Base-by-base conservation (phyloP, 331 rosid species). In the Rhamnella rubrinervis region DNA sequence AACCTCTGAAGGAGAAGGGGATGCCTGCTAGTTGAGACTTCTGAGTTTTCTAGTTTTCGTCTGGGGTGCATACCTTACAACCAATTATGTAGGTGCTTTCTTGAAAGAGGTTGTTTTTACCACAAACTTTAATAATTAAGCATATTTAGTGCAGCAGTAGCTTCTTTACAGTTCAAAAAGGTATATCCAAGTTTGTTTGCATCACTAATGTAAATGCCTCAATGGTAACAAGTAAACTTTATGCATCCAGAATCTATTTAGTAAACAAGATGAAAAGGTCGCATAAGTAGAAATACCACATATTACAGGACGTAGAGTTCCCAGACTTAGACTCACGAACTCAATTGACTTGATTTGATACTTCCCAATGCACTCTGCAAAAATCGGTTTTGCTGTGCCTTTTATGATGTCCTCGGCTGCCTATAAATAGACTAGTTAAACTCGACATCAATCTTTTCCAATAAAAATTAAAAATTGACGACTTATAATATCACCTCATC, bases 301-400 rank as follows among this genome's bases (percentile, higher is more conserved):
- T 5, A 95, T 1, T 51, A 82, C 60, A 16, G 92, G 98, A 71
- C 96, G 96, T 84, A 89, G 85, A 59, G 86, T 87, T 70, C 98
- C 98, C 38, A 91, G 82, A 80, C 75, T 85, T 28, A 89, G 73
- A 25, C 61, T 75, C 58, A 85, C 88, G 84, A 95, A 86, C 69
- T 84, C 88, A 37, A 95, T 85, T 1, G 77, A 76, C 64, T 84
- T 75, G 59, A 91, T 91, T 75, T 78, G 87, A 78, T 78, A 89
- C 78, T 81, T 89, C 69, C 96, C 97, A 68, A 83, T 81, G 80
- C 89, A 91, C 59, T 89, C 93, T 40, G 76, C 82, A 85, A 95
- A 85, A 51, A 91, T 85, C 31, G 95, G 93, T 73, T 85, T 44
- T 63, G 89, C 85, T 1, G 70, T 79, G 80, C 55, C 83, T 79